phyloP scores from a whole-genome alignment of 352 stramenopile species.

The Globisporangium mamillatum region DNA sequence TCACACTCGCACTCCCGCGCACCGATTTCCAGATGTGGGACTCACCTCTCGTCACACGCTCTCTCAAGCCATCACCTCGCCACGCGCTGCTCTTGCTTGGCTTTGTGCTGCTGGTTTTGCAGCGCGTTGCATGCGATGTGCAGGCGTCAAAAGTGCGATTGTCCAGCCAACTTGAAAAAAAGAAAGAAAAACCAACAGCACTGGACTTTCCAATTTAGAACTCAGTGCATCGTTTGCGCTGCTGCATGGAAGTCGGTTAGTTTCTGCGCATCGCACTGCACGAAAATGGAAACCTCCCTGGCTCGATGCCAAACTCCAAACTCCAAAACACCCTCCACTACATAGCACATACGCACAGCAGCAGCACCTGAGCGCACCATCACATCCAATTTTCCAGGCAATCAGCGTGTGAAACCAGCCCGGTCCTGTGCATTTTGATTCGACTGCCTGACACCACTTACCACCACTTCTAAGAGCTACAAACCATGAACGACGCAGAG shows the following conservation, averaged over 20 bases:
- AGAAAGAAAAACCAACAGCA: background rate
- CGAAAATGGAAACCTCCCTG: slow-evolving; percentile 9
- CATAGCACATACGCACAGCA: background rate
- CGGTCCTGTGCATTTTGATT: background rate
- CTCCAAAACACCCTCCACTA: background rate
- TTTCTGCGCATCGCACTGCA: background rate
- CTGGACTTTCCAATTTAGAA: background rate
- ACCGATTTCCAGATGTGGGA: no score
- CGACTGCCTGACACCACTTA: background rate
- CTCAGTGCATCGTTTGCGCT: background rate
- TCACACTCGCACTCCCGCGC: background rate
- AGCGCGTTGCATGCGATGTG: background rate
- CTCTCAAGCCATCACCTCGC: no score
- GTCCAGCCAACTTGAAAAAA: background rate
- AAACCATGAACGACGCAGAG: slow-evolving; percentile 69
- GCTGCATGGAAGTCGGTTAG: background rate
- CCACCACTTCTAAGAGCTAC: background rate
- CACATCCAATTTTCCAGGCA: slow-evolving; percentile 7
- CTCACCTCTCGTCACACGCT: no score
- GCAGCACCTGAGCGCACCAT: background rate
- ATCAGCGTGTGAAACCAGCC: background rate
- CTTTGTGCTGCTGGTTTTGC: background rate
- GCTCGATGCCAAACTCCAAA: background rate
- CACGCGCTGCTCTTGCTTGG: background rate
- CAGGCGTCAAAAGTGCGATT: background rate